phyloP scores from a whole-genome alignment of 2,329 filamentous ascomycete species.

The Rachicladosporium sp. region DNA sequence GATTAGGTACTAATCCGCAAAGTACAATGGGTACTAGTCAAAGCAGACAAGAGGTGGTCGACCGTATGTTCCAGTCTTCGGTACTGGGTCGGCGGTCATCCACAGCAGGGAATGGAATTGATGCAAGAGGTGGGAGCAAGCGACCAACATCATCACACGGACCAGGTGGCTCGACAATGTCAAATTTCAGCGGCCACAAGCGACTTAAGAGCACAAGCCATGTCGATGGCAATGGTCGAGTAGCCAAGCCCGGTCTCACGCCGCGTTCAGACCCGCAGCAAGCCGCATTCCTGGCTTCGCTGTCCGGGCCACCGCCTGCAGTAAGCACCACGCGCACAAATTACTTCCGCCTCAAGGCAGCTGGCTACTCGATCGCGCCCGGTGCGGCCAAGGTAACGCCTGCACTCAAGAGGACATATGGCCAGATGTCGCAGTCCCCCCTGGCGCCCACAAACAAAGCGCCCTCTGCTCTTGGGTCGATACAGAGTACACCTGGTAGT shows the following conservation, averaged over 20 bases:
- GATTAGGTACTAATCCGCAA: not conserved
- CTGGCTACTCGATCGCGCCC: constrained; percentile 21
- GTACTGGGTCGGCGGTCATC: constrained; percentile 3
- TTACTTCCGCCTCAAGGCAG: constrained; percentile 39
- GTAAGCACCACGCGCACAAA: constrained; percentile 35
- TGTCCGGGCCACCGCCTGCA: constrained; percentile 14
- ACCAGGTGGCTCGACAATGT: constrained; percentile 3
- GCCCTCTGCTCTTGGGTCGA: not conserved
- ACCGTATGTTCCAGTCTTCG: constrained; percentile 13
- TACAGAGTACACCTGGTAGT: not conserved
- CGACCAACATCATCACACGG: constrained; percentile 15
- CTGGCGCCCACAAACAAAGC: not conserved
- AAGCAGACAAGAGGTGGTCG: constrained; percentile 9
- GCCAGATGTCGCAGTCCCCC: constrained; percentile 1
- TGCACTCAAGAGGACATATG: constrained; percentile 2
- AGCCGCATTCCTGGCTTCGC: constrained; percentile 19
- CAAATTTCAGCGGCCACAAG: constrained; percentile 13
- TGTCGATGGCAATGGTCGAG: constrained; percentile 12
- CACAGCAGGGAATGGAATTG: constrained; percentile 4
- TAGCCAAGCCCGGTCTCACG: constrained; percentile 11
- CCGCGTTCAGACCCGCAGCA: constrained; percentile 11
- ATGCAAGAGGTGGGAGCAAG: constrained; percentile 14
- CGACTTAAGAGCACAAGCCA: constrained; percentile 18
- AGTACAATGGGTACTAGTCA: not conserved
- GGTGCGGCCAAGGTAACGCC: not conserved